Percentiles rank a stretch among this genome's conserved stretches.
phyloP scores from a whole-genome alignment of 1,284 basidiomycete genomes.

The Kalmanozyma brasiliensis region DNA sequence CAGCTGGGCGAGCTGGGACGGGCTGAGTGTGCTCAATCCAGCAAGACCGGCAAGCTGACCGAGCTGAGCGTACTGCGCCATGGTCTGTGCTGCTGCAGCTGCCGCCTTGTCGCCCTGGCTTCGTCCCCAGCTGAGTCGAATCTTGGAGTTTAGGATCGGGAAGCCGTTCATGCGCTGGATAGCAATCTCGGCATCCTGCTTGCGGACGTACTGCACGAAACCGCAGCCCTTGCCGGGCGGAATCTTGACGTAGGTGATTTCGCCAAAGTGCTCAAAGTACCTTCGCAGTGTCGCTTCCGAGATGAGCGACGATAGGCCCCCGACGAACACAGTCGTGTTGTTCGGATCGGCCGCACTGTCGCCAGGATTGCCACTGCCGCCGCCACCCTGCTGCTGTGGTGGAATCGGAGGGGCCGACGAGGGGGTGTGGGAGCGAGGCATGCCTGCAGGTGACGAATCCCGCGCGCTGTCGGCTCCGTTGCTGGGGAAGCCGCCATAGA shows the following conservation, averaged over 20 bases:
- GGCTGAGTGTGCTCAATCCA: slow-evolving; percentile 52
- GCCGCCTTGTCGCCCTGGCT: slow-evolving; percentile 67
- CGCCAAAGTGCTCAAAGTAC: slow-evolving; percentile 65
- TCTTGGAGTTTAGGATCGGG: slow-evolving; percentile 83
- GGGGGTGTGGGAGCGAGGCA: slow-evolving; percentile 38
- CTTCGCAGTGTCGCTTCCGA: slow-evolving; percentile 62
- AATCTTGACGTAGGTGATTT: slow-evolving; percentile 78
- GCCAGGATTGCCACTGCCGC: slow-evolving; percentile 13
- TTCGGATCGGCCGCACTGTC: slow-evolving; percentile 63
- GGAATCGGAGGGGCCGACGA: slow-evolving; percentile 24
- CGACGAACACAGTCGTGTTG: slow-evolving; percentile 67
- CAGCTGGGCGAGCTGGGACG: slow-evolving; percentile 52
- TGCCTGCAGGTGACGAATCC: slow-evolving; percentile 25
- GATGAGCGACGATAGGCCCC: slow-evolving; percentile 63
- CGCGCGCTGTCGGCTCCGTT: slow-evolving; percentile 16
- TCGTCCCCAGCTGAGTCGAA: slow-evolving; percentile 90
- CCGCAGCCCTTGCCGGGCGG: slow-evolving; percentile 94
- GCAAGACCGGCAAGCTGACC: slow-evolving; percentile 55
- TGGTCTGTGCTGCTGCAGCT: slow-evolving; percentile 61
- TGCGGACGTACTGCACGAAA: slow-evolving; percentile 91
- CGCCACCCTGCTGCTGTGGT: slow-evolving; percentile 15
- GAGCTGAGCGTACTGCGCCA: slow-evolving; percentile 55
- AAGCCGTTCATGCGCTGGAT: slow-evolving; percentile 97
- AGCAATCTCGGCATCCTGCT: slow-evolving; percentile 88
- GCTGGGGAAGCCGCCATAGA: slow-evolving; percentile 33